Evolutionary conservation across 768 basidiomycete genomes (phyloP).

Genomic region (Panaeolus cyanescens): DNA sequence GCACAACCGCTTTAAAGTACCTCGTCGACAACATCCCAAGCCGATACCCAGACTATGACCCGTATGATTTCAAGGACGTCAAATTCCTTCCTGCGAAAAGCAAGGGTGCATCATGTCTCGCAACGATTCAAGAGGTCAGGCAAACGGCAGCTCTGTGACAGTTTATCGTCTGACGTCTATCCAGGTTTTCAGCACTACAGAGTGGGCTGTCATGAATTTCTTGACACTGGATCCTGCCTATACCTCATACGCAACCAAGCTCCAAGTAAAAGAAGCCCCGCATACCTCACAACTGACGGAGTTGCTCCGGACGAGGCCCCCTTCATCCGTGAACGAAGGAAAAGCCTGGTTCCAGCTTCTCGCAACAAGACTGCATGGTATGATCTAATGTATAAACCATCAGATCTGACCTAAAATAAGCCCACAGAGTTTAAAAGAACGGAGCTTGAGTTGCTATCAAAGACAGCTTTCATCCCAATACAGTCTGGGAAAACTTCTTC

Average conservation of each 20-base stretch:
- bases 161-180: neutral
- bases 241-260: conserved; percentile 56
- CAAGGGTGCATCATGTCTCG: conserved; percentile 52
- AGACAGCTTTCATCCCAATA: conserved; percentile 68
- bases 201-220: conserved; percentile 81
- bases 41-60: conserved; percentile 62
- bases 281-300: conserved; percentile 59
- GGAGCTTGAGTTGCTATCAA: conserved; percentile 60
- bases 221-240: conserved; percentile 57
- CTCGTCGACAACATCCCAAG: conserved; percentile 71
- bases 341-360: conserved; percentile 69
- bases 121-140: conserved; percentile 65
- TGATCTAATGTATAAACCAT: neutral
- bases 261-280: conserved; percentile 74
- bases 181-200: conserved; percentile 69
- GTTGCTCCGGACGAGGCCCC: conserved; percentile 60
- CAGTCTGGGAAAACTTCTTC: conserved; percentile 29
- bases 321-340: conserved; percentile 54
- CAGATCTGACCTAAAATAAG: conserved; percentile 3
- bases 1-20: conserved; percentile 75
- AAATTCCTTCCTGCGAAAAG: conserved; percentile 80
- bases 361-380: conserved; percentile 50
- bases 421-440: conserved; percentile 55
- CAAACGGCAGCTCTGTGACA: neutral
- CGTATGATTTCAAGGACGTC: conserved; percentile 53